Evolutionary conservation across 495 filamentous ascomycete genomes (phyloP).

Genomic region (Parathielavia appendiculata): DNA sequence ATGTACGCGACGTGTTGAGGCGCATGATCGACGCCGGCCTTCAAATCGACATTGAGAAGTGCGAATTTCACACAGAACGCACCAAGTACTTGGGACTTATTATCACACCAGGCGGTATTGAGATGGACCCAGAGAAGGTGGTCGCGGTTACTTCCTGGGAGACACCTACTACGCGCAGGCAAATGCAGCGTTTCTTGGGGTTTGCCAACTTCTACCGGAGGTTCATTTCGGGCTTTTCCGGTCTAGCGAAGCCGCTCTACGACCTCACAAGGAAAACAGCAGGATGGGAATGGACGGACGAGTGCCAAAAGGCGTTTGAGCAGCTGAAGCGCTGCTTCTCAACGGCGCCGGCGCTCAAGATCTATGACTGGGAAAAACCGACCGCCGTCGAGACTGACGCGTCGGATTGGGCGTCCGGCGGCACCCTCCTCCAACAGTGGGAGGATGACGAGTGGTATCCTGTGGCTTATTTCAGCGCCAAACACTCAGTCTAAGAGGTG

Average conservation of each 20-base stretch:
- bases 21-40: neutral
- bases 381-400: neutral
- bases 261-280: neutral
- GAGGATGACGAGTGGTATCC: neutral
- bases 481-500: slow-evolving; percentile 2
- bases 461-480: slow-evolving; percentile 14
- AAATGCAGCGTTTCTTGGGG: neutral
- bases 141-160: neutral
- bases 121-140: slow-evolving; percentile 7
- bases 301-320: neutral
- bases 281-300: neutral
- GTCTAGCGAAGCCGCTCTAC: neutral
- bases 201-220: slow-evolving; percentile 19
- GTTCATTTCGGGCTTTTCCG: slow-evolving; percentile 8
- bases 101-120: neutral
- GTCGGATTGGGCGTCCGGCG: neutral
- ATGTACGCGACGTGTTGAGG: neutral
- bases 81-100: slow-evolving; percentile 3
- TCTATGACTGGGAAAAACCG: neutral
- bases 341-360: neutral
- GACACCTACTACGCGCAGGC: neutral
- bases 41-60: neutral
- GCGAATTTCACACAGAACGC: neutral
- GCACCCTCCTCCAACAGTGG: neutral
- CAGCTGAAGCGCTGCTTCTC: neutral